These are phyloP conservation scores for Wickerhamomyces kurtzmanii DNA, from an alignment of 805 yeast genomes.

Conservation along the genomic window DNA sequence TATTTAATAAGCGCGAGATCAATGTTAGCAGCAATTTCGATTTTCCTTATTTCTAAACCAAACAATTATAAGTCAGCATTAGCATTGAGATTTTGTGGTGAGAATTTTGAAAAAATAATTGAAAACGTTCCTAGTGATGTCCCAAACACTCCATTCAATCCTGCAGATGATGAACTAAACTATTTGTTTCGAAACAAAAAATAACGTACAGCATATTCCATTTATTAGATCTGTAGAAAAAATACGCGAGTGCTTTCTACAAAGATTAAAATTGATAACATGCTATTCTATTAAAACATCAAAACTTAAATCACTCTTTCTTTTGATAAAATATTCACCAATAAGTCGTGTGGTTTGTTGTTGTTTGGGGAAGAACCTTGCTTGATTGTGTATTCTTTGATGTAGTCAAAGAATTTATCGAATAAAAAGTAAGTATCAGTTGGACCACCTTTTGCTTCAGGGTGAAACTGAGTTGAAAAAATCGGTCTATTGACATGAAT, in stretches of 20 bases:
- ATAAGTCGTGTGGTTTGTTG: constrained; percentile 34
- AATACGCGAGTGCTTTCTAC: no score
- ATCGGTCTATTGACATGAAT: constrained; percentile 80
- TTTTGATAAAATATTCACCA: constrained; percentile 55
- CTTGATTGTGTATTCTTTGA: constrained; percentile 43
- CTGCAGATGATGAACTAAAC: no score
- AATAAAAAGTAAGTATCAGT: constrained; percentile 85
- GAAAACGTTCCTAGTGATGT: no score
- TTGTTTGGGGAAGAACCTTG: no score
- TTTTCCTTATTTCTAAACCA: constrained; percentile 9
- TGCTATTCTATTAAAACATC: no score
- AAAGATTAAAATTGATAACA: no score
- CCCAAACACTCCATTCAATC: no score
- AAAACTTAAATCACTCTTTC: constrained; percentile 43
- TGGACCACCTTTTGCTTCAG: constrained; percentile 99
- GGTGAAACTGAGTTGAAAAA: constrained; percentile 96
- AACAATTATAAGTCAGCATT: constrained; percentile 2
- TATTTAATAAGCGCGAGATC: constrained; percentile 20
- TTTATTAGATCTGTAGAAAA: no score
- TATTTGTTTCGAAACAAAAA: no score
- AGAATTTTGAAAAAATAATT: no score
- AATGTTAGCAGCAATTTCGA: constrained; percentile 24
- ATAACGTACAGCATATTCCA: no score
- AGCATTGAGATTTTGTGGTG: constrained; percentile 4
- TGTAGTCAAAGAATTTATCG: constrained; percentile 75